A percentile compares a stretch with the other conserved stretches of the same genome.
These are phyloP conservation scores for Exophiala mesophila DNA, from an alignment of 2,329 filamentous ascomycete genomes.

Conservation along the genomic window DNA sequence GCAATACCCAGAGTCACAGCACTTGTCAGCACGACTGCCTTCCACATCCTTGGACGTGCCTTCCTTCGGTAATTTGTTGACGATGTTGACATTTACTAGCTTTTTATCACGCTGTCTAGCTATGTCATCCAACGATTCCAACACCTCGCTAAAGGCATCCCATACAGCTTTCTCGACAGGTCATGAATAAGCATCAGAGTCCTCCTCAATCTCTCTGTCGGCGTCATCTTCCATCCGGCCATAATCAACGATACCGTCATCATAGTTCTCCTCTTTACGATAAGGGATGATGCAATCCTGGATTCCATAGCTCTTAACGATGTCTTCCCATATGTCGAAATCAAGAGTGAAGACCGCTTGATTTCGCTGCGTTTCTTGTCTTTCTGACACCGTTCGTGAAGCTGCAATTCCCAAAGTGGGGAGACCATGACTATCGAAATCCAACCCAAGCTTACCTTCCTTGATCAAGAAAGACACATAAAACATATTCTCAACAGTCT, in stretches of 20 bases:
- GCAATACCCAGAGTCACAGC: no score
- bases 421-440: slow-evolving; percentile 65
- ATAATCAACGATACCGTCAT: slow-evolving; percentile 37
- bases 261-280: slow-evolving; percentile 56
- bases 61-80: no score
- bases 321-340: slow-evolving; percentile 72
- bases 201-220: slow-evolving; percentile 6
- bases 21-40: no score
- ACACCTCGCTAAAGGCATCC: neutral
- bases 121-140: no score
- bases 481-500: slow-evolving; percentile 95
- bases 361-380: slow-evolving; percentile 52
- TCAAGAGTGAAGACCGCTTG: slow-evolving; percentile 88
- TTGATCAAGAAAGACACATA: slow-evolving; percentile 92
- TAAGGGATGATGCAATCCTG: slow-evolving; percentile 80
- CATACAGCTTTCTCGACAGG: neutral
- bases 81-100: no score
- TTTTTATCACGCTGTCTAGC: no score
- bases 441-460: slow-evolving; percentile 73
- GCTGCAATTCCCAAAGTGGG: slow-evolving; percentile 60
- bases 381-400: slow-evolving; percentile 44
- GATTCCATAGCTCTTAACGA: slow-evolving; percentile 73
- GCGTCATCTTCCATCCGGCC: slow-evolving; percentile 8
- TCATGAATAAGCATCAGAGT: slow-evolving; percentile 19
- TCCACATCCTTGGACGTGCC: no score